phyloP scores from a whole-genome alignment of 1,284 basidiomycete species.

The Cystobasidium slooffiae region DNA sequence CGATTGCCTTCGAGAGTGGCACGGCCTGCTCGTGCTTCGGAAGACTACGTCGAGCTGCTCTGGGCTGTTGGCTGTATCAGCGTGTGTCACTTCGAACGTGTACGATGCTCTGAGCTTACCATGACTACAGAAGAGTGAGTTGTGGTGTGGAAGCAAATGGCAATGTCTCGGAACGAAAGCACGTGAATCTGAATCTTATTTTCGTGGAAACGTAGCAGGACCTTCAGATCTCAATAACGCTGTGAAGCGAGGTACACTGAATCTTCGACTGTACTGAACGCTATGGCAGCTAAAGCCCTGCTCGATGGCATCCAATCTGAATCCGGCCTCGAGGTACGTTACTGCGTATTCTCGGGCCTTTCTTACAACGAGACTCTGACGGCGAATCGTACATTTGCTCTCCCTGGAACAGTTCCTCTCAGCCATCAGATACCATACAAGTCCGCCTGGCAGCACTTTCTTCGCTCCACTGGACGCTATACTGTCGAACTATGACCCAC shows the following conservation, averaged over 20 bases:
- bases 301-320: constrained; percentile 12
- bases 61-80: constrained; percentile 19
- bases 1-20: constrained; percentile 14
- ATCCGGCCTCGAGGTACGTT: constrained; percentile 10
- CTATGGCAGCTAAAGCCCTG: background rate
- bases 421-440: constrained; percentile 40
- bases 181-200: background rate
- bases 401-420: constrained; percentile 34
- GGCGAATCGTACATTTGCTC: background rate
- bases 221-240: background rate
- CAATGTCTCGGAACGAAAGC: background rate
- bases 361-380: no score
- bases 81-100: background rate
- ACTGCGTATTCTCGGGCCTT: no score
- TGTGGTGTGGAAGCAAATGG: background rate
- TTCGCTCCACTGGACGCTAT: constrained; percentile 46
- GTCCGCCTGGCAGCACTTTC: constrained; percentile 38
- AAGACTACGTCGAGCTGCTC: constrained; percentile 22
- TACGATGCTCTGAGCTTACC: constrained; percentile 1
- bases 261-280: background rate
- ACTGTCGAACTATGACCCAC: constrained; percentile 38
- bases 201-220: background rate
- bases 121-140: background rate
- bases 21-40: constrained; percentile 37
- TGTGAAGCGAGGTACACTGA: background rate